Percentiles rank a stretch among this genome's conserved stretches.
Conservation (phyloP, 2,329 filamentous ascomycete species). For the Domatiomyces globalis region DNA sequence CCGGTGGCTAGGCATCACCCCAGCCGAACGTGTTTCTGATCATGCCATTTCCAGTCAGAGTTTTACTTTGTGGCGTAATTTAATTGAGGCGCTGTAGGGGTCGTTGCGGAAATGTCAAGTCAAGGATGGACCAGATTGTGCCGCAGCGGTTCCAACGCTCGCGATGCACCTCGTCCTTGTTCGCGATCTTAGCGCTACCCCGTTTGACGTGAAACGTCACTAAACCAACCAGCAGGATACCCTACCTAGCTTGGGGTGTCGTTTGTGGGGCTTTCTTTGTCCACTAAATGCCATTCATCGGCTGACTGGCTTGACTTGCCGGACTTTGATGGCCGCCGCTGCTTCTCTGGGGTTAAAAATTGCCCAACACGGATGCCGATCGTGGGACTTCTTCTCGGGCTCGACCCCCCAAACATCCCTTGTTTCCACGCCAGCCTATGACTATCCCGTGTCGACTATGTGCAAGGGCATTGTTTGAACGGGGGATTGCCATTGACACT, state of each 20-base stretch:
- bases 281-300: not conserved
- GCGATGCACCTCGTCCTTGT: constrained; percentile 7
- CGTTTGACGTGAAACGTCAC: constrained; percentile 16
- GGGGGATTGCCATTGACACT: not conserved
- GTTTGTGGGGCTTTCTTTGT: not conserved
- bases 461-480: not conserved
- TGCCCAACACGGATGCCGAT: not conserved
- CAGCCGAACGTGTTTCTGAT: not conserved
- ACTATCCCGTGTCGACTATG: not conserved
- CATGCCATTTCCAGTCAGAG: not conserved
- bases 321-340: not conserved
- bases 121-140: constrained; percentile 20
- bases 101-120: constrained; percentile 17
- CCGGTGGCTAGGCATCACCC: not conserved
- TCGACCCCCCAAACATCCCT: not conserved
- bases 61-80: not conserved
- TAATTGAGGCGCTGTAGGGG: not conserved
- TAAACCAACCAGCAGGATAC: constrained; percentile 1
- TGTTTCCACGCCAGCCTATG: not conserved
- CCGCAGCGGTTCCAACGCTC: constrained; percentile 16
- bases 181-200: constrained; percentile 11
- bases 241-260: constrained; percentile 1
- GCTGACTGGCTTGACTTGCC: not conserved
- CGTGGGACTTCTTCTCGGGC: constrained; percentile 2
- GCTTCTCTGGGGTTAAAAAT: not conserved